phyloP scores from a whole-genome alignment of 148 eudicot genomes.

The Cornus controversa region DNA sequence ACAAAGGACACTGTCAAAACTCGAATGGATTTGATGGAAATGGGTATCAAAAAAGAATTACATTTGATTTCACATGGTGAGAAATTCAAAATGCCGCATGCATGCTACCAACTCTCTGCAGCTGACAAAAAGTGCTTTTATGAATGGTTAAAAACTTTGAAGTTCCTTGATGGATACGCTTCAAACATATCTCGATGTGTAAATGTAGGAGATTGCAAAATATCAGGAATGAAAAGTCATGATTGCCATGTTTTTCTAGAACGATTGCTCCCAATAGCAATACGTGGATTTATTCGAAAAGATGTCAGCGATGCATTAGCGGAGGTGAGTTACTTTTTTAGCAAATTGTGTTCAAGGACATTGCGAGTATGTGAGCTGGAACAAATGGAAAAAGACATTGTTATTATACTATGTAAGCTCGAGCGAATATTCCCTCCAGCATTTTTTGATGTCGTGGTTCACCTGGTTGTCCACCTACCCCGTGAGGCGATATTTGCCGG shows the following conservation, averaged over 20 bases:
- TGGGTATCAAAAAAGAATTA: slow-evolving; percentile 9
- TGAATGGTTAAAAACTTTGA: slow-evolving; percentile 5
- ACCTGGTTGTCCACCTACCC: slow-evolving; percentile 1
- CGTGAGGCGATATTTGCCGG: slow-evolving; percentile 6
- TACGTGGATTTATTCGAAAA: not conserved
- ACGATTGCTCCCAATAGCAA: slow-evolving; percentile 4
- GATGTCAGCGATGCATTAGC: not conserved
- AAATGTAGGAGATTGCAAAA: not conserved
- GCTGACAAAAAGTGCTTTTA: slow-evolving; percentile 2
- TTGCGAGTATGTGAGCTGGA: slow-evolving; percentile 3
- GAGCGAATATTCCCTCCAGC: slow-evolving; percentile 8
- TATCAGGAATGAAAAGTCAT: slow-evolving; percentile 26
- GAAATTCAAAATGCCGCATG: not conserved
- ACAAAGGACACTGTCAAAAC: slow-evolving; percentile 20
- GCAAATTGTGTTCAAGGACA: slow-evolving; percentile 16
- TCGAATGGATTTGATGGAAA: slow-evolving; percentile 3
- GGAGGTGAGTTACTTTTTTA: slow-evolving; percentile 14
- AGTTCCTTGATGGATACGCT: not conserved
- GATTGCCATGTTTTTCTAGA: slow-evolving; percentile 16
- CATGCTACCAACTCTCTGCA: not conserved
- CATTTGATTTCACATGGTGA: slow-evolving; percentile 7
- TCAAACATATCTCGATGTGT: slow-evolving; percentile 28
- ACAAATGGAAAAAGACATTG: slow-evolving; percentile 14
- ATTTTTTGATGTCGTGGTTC: slow-evolving; percentile 12
- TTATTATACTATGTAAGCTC: not conserved